Evolutionary conservation across 169 alveolate species (phyloP).

Genomic region (Eimeria necatrix): DNA sequence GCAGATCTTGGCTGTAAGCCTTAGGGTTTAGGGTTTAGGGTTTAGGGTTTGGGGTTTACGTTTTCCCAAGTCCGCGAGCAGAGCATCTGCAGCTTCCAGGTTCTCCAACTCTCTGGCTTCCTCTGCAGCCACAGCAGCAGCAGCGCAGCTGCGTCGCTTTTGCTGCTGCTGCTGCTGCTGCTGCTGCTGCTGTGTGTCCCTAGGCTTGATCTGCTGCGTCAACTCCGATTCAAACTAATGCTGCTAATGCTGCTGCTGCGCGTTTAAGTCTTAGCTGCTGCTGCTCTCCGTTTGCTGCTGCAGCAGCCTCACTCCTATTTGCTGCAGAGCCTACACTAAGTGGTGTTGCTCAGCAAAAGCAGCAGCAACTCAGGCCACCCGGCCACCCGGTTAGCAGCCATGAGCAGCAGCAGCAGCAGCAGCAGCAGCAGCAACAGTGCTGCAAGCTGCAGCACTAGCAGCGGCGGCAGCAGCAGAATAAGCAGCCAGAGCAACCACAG

Average conservation of each 20-base stretch:
- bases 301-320: too few relatives aligned
- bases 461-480: background rate
- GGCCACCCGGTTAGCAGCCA: background rate
- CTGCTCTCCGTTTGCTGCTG: too few relatives aligned
- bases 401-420: background rate
- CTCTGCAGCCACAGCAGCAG: background rate
- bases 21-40: constrained; percentile 24
- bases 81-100: constrained; percentile 62
- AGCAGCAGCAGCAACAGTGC: background rate
- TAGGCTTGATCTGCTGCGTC: too few relatives aligned
- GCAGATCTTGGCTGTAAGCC: background rate
- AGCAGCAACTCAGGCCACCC: background rate
- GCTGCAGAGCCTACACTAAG: too few relatives aligned
- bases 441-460: constrained; percentile 1
- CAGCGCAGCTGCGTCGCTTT: background rate
- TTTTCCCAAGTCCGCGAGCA: constrained; percentile 70
- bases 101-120: constrained; percentile 58
- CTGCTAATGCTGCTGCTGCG: too few relatives aligned
- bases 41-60: background rate
- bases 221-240: too few relatives aligned
- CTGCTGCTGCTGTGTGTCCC: too few relatives aligned
- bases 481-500: constrained; percentile 9
- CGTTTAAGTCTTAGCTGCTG: too few relatives aligned
- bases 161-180: too few relatives aligned
- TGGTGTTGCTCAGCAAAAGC: background rate